phyloP scores from a whole-genome alignment of 2,329 filamentous ascomycete genomes.

The Fusarium sp. region DNA sequence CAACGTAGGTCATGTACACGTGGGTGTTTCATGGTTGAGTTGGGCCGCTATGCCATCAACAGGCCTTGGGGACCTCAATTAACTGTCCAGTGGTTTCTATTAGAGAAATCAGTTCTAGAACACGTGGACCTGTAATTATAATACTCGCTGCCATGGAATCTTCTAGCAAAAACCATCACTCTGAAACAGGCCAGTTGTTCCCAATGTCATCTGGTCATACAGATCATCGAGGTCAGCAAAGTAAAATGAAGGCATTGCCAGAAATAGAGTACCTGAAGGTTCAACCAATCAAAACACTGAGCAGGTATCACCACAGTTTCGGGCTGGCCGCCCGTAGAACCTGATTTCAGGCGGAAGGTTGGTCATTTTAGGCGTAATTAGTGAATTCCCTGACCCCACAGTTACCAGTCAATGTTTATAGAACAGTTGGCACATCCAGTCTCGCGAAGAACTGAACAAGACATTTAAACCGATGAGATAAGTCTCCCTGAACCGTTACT shows the following conservation, averaged over 20 bases:
- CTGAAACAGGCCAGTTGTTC: not conserved
- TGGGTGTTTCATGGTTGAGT: not conserved
- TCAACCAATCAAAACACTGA: not conserved
- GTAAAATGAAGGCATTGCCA: not conserved
- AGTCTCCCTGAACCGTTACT: not conserved
- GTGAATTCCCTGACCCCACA: not conserved
- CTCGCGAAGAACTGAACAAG: not conserved
- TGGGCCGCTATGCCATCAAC: not conserved
- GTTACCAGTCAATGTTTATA: not conserved
- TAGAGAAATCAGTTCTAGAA: not conserved
- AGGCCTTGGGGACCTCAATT: not conserved
- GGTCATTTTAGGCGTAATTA: not conserved
- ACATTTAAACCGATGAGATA: not conserved
- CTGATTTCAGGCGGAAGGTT: not conserved
- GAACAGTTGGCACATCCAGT: not conserved
- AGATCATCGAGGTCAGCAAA: not conserved
- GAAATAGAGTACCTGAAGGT: not conserved
- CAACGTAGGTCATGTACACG: not conserved
- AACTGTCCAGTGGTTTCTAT: not conserved
- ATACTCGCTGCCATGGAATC: not conserved
- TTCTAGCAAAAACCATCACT: not conserved
- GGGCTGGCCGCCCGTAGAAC: not conserved
- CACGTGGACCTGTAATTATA: not conserved
- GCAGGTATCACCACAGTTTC: not conserved
- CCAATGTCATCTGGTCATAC: not conserved